Evolutionary conservation across 257 asterid genomes (phyloP).

Genomic region (Paulownia fortunei): DNA sequence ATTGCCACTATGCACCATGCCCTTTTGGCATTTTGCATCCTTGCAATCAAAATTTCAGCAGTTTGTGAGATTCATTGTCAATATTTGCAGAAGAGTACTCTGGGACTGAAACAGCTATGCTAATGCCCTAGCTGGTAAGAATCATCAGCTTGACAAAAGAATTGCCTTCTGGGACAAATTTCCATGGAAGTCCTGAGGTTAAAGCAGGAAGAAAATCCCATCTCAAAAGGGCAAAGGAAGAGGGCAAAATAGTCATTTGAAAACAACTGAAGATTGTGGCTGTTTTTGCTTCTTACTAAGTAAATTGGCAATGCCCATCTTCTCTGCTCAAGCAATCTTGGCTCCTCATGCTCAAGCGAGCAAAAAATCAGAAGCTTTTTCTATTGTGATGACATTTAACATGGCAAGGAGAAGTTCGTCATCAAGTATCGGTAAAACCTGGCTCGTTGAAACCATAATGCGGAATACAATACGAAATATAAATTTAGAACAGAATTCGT

Average conservation of each 20-base stretch:
- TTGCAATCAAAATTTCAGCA: neutral
- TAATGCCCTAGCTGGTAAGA: neutral
- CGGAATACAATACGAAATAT: too few relatives aligned
- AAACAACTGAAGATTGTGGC: neutral
- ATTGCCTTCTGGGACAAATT: neutral
- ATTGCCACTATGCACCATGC: neutral
- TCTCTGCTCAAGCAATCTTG: too few relatives aligned
- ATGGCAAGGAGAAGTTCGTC: too few relatives aligned
- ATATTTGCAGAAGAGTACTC: neutral
- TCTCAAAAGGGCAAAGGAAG: neutral
- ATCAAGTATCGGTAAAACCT: too few relatives aligned
- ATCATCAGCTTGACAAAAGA: neutral
- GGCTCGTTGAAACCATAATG: too few relatives aligned
- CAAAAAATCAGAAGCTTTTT: too few relatives aligned
- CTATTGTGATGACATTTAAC: too few relatives aligned
- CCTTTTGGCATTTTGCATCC: neutral
- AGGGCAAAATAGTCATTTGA: neutral
- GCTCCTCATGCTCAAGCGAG: too few relatives aligned
- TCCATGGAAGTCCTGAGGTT: neutral
- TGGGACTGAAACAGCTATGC: neutral
- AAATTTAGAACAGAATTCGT: too few relatives aligned
- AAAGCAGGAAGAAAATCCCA: neutral
- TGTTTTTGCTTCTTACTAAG: neutral
- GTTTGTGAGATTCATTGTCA: neutral
- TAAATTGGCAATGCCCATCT: too few relatives aligned